Base-by-base conservation (phyloP, 129 eudicot species). In the Arctium lappa region DNA sequence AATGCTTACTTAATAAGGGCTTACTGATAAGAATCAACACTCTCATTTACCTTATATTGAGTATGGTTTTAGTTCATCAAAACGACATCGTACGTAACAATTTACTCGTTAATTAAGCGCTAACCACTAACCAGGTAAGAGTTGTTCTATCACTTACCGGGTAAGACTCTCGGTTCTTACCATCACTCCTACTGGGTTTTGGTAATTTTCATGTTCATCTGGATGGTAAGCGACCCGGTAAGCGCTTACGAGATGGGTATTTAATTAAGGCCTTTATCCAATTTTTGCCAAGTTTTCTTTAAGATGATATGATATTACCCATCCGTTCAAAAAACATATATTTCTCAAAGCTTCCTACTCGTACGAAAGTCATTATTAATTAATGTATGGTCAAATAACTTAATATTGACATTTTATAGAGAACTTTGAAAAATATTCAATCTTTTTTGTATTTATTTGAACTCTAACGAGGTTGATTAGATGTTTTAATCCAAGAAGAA, bases 391-490 rank as follows among this genome's bases (percentile, higher is more conserved):
- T 60, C 68, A 60, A 60, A 60, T n/a, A 16, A 60, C 27, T 60
- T 15, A 16, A 56, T 56, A 56, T 8, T 56, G 66, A 60, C 6
- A 16, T 60, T n/a, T n/a, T 60, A 60, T 60, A 60, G 29, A 16
- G 5, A 16, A 60, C 29, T 60, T 60, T 60, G 68, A n/a, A 15
- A 16, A 16, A 60, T 60, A 60, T 60, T 16, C 29, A 5, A 60
- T 60, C 10, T 1, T 72, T 22, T 36, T 44, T 72, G 42, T 72
- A 72, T 15, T 38, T 72, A 72, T 72, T 36, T 72, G 33, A 72
- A n/a, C 29, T 72, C 76, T 72, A 72, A 72, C 76, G 76, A 37
- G 76, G 31, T 37, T 72, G 76, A 72, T 72, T 72, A 36, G 76
- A 72, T 72, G 76, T 72, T 72, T 72, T 36, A 72, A 44, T 72